A percentile compares a stretch with the other conserved stretches of the same genome.
Conservation (phyloP, 2,329 filamentous ascomycete genomes). For the Botryotinia narcissicola region DNA sequence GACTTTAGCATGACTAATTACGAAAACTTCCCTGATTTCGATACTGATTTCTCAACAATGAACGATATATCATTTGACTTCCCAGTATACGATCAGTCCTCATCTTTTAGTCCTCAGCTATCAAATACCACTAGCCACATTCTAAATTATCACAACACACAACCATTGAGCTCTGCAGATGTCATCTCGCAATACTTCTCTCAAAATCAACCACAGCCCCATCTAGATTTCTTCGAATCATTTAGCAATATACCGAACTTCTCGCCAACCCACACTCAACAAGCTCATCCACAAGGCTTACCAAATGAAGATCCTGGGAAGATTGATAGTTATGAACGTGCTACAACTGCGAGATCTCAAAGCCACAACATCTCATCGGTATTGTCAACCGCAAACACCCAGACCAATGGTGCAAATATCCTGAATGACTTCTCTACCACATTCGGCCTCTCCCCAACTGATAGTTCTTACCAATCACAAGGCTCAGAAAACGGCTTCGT, state of each 20-base stretch:
- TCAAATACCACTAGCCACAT: background rate
- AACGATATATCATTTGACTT: conserved; percentile 24
- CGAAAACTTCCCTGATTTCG: conserved; percentile 25
- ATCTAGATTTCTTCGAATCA: conserved; percentile 8
- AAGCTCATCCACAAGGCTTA: conserved; percentile 8
- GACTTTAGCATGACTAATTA: conserved; percentile 33
- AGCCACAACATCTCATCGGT: background rate
- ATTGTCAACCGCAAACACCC: background rate
- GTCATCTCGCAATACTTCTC: conserved; percentile 13
- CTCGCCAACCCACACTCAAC: conserved; percentile 7
- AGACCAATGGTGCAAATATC: background rate
- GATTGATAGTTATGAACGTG: conserved; percentile 1
- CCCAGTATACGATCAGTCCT: conserved; percentile 25
- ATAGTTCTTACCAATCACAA: conserved; percentile 9
- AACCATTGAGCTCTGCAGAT: background rate
- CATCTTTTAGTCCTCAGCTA: conserved; percentile 13
- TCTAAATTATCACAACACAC: background rate
- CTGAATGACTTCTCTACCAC: background rate
- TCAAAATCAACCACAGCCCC: background rate
- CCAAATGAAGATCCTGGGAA: conserved; percentile 2
- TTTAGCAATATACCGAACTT: background rate
- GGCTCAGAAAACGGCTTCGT: background rate
- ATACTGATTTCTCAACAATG: conserved; percentile 5
- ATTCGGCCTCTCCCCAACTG: background rate
- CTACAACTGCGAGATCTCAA: background rate